Evolutionary conservation across 1,284 basidiomycete species (phyloP), one percentile per base, ranked within the genome.

Genomic region (Austropuccinia psidii): DNA sequence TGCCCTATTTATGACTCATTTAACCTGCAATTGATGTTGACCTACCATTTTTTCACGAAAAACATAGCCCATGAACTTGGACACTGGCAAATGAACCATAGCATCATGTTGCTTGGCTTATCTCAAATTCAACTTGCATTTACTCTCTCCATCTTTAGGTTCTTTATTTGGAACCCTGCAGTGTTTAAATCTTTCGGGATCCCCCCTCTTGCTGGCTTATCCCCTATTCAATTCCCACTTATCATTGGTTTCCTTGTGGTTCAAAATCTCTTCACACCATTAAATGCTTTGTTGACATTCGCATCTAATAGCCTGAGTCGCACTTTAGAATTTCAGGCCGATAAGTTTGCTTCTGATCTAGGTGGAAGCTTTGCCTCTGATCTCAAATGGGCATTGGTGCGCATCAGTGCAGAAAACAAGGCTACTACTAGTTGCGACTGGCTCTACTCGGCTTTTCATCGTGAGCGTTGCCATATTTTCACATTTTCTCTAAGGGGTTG

Each of bases 391-490:
- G 91, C 92, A 29, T 84, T 97, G 73, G 86, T 91, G 77, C 85
- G 87, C 72, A 84, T 96, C 33, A 91, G 95, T 79, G 88, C 91
- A 69, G 89, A 94, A 83, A 95, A 97, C 80, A 81, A 95, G 76
- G 89, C 89, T 52, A 92, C 91, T 2, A 89, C 93, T 55, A 91
- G 91, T 88, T 90, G 90, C 29, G 91, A 94, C 81, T 90, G 89
- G 89, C 81, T 93, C 85, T 90, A 72, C 29, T 72, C 68, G 24
- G 68, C 68, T 43, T 72, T 72, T 43, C 55, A 72, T 62, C 68
- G 68, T 72, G 8, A 24, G 68, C 60, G 4, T 31, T 65, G 17
- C 24, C 24, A 24, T 13, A 5, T 41, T 43, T 7, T 41, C 27
- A 21, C 19, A 21, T 21, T 19, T 27, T 13, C 17, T 21, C 27